Evolutionary conservation across 768 basidiomycete species (phyloP).

Genomic region (Inosperma sp.): DNA sequence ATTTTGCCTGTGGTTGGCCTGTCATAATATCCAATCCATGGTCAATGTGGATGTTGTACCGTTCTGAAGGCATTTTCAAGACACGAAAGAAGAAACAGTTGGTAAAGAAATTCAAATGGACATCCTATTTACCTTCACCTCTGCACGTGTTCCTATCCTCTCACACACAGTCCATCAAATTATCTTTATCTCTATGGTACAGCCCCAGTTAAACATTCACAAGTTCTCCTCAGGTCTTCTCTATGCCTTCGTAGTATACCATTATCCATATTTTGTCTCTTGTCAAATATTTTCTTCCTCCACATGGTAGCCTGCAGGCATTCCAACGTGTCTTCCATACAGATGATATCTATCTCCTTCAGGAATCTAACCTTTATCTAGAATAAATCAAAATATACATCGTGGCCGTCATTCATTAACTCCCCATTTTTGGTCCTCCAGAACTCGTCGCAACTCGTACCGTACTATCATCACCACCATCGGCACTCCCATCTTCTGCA

Average conservation of each 20-base stretch:
- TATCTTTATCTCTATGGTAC: no score
- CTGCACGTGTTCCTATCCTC: slow-evolving; percentile 9
- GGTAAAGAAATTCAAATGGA: slow-evolving; percentile 19
- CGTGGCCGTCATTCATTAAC: slow-evolving; percentile 11
- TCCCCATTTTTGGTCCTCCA: slow-evolving; percentile 13
- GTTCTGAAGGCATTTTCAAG: slow-evolving; percentile 50
- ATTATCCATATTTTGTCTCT: no score
- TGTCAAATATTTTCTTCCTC: no score
- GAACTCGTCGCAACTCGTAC: slow-evolving; percentile 24
- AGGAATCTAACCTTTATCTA: no score
- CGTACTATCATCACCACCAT: slow-evolving; percentile 16
- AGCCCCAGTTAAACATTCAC: neutral
- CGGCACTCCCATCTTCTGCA: slow-evolving; percentile 13
- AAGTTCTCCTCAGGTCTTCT: no score
- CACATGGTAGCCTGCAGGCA: no score
- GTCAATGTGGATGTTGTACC: slow-evolving; percentile 28
- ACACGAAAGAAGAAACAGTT: slow-evolving; percentile 17
- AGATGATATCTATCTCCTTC: no score
- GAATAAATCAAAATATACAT: no score
- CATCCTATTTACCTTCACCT: slow-evolving; percentile 1
- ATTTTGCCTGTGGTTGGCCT: slow-evolving; percentile 32
- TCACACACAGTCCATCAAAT: no score
- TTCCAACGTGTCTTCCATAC: no score
- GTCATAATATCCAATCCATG: slow-evolving; percentile 25
- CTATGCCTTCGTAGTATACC: neutral